Percentiles rank a stretch among this genome's conserved stretches.
phyloP scores from a whole-genome alignment of 1,139 yeast species.

The Oligophagozyma castellii region DNA sequence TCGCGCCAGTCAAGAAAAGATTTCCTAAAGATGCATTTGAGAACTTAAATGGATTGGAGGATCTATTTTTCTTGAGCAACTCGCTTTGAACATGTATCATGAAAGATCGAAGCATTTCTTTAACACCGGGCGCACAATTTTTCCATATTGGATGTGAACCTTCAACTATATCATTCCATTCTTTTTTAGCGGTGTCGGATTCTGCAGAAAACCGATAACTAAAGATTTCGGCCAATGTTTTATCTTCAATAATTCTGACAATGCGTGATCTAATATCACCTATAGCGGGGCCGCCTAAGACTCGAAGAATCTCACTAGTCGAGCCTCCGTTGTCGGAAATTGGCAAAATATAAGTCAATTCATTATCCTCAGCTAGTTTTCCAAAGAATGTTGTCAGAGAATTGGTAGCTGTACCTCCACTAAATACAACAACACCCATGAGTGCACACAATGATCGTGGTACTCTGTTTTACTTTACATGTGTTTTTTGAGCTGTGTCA shows the following conservation, averaged over 20 bases:
- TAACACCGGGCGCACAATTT: constrained; percentile 44
- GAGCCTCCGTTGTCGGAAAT: constrained; percentile 93
- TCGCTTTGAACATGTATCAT: constrained; percentile 70
- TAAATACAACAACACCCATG: constrained; percentile 33
- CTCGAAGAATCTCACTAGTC: constrained; percentile 78
- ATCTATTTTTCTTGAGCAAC: constrained; percentile 52
- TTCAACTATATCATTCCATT: constrained; percentile 71
- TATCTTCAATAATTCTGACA: constrained; percentile 45
- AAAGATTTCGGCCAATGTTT: constrained; percentile 33
- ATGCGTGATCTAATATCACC: constrained; percentile 83
- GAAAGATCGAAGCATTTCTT: constrained; percentile 66
- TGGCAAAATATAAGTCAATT: constrained; percentile 58
- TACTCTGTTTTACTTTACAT: too few species aligned
- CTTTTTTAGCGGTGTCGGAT: constrained; percentile 38
- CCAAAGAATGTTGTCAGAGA: constrained; percentile 44
- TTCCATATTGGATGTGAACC: constrained; percentile 67
- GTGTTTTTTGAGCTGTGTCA: too few species aligned
- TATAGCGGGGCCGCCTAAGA: constrained; percentile 89
- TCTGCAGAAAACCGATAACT: constrained; percentile 49
- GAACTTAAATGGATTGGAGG: constrained; percentile 44
- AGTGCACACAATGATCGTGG: too few species aligned
- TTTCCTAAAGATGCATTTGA: constrained; percentile 80
- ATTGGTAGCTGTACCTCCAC: constrained; percentile 73
- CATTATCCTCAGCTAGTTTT: constrained; percentile 25
- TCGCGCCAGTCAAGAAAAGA: constrained; percentile 66